Evolutionary conservation across 2,329 filamentous ascomycete genomes (phyloP), one percentile per base, ranked within the genome.

Genomic region (Didymella exigua): DNA sequence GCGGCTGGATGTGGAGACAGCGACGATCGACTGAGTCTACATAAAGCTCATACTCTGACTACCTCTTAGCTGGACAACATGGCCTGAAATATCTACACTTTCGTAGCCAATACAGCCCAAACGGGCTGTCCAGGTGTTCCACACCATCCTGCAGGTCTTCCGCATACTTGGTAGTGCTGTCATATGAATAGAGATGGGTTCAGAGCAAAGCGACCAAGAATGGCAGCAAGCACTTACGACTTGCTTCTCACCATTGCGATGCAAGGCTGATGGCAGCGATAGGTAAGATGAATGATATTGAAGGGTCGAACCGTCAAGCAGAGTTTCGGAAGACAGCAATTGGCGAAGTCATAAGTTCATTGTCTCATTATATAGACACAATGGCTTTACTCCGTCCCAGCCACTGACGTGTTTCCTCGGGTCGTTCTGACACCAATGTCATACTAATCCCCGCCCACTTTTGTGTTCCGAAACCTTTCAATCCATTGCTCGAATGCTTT

Each of bases 271-370:
- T 7, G 19, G 10, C 5, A 23, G 10, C 10, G 19, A 16, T 7
- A 38, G 19, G 2, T 23, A 38, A 38, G 5, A 1, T 27, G 8
- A 31, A 33, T 33, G 29, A 33, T 27, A 27, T 38, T 19, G 18
- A 38, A 7, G 18, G 9, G 33, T 23, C 26, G 33, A n/a, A n/a
- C n/a, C 41, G 14, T 29, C n/a, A 37, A 47, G 18, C 16, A 49
- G 10, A 21, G 37, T 23, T 21, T 16, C 24, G 5, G 14, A n/a
- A 41, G 29, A 16, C 2, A 10, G 9, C 7, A 11, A 5, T 41
- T 55, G 52, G 52, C 52, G 42, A 50, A 55, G 19, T 55, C 52
- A 55, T 55, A 46, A 50, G 18, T 55, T 55, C 52, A 55, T 55
- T 55, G 52, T 49, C 52, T 55, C 46, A 36, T 55, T 55, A 55